These are phyloP conservation scores for Agrocybe chaxingu DNA, from an alignment of 768 basidiomycete species.

Conservation along the genomic window DNA sequence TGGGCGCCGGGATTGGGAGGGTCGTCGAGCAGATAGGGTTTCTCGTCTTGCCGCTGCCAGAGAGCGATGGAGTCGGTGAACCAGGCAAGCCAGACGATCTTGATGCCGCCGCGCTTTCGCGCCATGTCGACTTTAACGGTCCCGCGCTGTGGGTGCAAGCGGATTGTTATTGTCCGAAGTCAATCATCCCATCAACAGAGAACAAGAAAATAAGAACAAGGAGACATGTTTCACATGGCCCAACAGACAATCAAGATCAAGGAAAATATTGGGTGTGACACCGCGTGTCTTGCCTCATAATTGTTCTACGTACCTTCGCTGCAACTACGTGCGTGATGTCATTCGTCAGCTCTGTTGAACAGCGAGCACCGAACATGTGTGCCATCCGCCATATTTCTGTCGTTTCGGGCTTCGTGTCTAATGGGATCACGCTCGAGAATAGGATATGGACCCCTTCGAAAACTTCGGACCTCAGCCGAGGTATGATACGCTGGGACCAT, in stretches of 20 bases:
- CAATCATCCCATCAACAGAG: neutral
- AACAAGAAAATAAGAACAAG: neutral
- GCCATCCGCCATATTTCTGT: conserved; percentile 87
- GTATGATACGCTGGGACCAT: conserved; percentile 72
- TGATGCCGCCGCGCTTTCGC: conserved; percentile 68
- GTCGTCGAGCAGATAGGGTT: conserved; percentile 68
- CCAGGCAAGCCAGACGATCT: conserved; percentile 89
- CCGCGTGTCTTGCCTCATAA: neutral
- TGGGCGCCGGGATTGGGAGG: conserved; percentile 30
- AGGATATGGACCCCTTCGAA: conserved; percentile 80
- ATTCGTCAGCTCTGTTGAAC: conserved; percentile 62
- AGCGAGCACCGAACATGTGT: conserved; percentile 83
- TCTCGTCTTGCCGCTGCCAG: conserved; percentile 84
- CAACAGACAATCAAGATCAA: neutral
- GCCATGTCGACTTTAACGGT: conserved; percentile 91
- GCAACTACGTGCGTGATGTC: conserved; percentile 89
- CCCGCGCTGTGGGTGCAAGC: conserved; percentile 51
- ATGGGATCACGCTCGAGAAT: conserved; percentile 93
- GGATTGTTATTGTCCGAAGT: conserved; percentile 3
- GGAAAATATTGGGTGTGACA: neutral
- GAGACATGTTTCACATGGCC: neutral
- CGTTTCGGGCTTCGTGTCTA: conserved; percentile 75
- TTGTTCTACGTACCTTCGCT: conserved; percentile 58
- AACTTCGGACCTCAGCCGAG: conserved; percentile 69
- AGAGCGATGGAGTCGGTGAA: conserved; percentile 85